phyloP scores from a whole-genome alignment of 768 basidiomycete species.

The Coprinopsis strossmayeri region DNA sequence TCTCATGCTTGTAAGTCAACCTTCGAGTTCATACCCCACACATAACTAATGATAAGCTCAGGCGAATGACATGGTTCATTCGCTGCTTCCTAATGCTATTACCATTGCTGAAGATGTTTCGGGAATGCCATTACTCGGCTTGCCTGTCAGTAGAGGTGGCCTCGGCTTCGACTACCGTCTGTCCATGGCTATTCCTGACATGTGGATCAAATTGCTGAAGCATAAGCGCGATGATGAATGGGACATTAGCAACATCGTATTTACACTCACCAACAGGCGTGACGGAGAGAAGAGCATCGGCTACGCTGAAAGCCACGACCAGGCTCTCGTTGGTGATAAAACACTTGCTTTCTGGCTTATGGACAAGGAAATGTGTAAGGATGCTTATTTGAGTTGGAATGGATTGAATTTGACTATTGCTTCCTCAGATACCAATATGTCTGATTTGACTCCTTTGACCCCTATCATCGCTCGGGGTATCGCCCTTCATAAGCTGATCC shows the following conservation, averaged over 20 bases:
- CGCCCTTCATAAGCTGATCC: constrained; percentile 95
- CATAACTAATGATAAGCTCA: constrained; percentile 23
- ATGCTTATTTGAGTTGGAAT: neutral
- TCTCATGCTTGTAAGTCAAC: constrained; percentile 80
- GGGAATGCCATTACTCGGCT: constrained; percentile 94
- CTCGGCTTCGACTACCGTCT: constrained; percentile 97
- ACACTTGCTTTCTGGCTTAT: constrained; percentile 99
- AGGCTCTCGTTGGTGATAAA: constrained; percentile 98
- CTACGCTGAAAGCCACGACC: constrained; percentile 94
- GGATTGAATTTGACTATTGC: neutral
- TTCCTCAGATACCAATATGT: constrained; percentile 84
- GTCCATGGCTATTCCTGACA: constrained; percentile 98
- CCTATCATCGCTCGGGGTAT: constrained; percentile 83
- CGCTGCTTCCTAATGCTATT: constrained; percentile 70
- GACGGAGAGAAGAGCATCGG: constrained; percentile 88
- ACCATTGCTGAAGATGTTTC: constrained; percentile 99
- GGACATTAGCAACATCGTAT: constrained; percentile 82
- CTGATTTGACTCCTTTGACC: constrained; percentile 76
- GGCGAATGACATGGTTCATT: constrained; percentile 90
- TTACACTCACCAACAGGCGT: constrained; percentile 86
- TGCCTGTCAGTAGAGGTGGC: constrained; percentile 74
- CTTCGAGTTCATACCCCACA: neutral
- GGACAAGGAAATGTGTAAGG: constrained; percentile 99
- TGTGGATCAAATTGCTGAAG: constrained; percentile 99
- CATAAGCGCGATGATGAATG: constrained; percentile 84